phyloP scores from a whole-genome alignment of 352 stramenopile genomes.

The Pythium insidiosum region DNA sequence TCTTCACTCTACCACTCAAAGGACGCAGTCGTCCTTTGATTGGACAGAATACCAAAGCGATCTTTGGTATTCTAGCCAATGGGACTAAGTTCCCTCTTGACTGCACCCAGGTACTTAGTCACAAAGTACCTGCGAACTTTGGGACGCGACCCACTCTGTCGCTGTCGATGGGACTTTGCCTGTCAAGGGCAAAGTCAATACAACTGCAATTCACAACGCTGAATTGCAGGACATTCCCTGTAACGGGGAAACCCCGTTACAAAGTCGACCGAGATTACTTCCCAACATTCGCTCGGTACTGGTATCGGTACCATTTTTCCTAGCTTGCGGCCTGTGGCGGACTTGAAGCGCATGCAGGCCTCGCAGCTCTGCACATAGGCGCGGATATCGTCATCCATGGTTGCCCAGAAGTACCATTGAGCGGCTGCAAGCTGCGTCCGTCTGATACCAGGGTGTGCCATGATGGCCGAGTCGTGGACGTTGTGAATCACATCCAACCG shows the following conservation, averaged over 20 bases:
- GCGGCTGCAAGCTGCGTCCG: not conserved
- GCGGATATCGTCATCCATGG: constrained; percentile 3
- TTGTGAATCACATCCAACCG: not conserved
- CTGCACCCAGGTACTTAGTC: too few relatives aligned
- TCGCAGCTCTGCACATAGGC: constrained; percentile 10
- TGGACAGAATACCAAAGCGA: too few relatives aligned
- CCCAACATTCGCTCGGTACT: constrained; percentile 10
- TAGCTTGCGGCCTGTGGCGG: constrained; percentile 1
- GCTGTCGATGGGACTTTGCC: too few relatives aligned
- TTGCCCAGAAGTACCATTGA: constrained; percentile 8
- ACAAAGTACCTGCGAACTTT: too few relatives aligned
- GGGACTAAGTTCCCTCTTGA: too few relatives aligned
- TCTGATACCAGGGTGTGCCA: constrained; percentile 6
- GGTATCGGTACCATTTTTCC: constrained; percentile 7
- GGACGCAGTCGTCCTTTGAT: too few relatives aligned
- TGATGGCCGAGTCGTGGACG: not conserved
- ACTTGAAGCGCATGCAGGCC: constrained; percentile 5
- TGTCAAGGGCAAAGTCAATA: too few relatives aligned
- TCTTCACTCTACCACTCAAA: too few relatives aligned
- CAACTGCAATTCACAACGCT: too few relatives aligned
- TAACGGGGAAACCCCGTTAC: constrained; percentile 8
- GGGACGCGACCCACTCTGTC: too few relatives aligned
- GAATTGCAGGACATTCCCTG: constrained; percentile 4
- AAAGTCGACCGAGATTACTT: constrained; percentile 11
- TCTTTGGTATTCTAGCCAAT: too few relatives aligned